These are phyloP conservation scores for Colletotrichum brevisporum DNA, from an alignment of 2,329 filamentous ascomycete genomes.

Conservation along the genomic window DNA sequence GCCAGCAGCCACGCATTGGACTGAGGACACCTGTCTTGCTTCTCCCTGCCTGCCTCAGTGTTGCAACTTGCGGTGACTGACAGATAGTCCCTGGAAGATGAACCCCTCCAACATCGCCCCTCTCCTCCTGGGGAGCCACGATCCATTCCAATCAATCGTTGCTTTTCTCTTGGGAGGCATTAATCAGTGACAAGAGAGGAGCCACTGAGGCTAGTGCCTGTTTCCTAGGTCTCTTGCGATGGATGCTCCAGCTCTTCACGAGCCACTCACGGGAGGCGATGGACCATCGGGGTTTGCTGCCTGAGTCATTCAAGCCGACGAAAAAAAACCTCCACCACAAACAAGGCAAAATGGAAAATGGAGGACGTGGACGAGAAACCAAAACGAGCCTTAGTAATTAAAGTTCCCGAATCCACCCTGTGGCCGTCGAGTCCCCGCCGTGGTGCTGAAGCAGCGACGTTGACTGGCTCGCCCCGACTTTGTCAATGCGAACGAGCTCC, in stretches of 20 bases:
- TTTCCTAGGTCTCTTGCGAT: too few relatives aligned
- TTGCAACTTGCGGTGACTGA: not conserved
- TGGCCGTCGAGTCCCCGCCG: conserved; percentile 5
- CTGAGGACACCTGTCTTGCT: conserved; percentile 17
- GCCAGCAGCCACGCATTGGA: too few relatives aligned
- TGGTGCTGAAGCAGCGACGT: conserved; percentile 2
- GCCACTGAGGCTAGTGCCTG: conserved; percentile 36
- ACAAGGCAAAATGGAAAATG: conserved; percentile 1
- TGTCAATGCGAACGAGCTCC: conserved; percentile 35
- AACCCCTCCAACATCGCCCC: too few relatives aligned
- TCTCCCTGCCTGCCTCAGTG: not conserved
- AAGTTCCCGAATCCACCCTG: conserved; percentile 41
- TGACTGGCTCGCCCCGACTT: conserved; percentile 1
- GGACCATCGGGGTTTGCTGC: conserved; percentile 27
- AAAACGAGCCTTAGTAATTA: conserved; percentile 37
- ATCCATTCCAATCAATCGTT: conserved; percentile 36
- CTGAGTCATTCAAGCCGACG: conserved; percentile 32
- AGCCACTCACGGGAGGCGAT: conserved; percentile 34
- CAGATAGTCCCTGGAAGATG: not conserved
- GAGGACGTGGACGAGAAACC: not conserved
- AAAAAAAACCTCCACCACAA: not conserved
- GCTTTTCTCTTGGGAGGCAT: conserved; percentile 11
- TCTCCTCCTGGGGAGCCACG: conserved; percentile 9
- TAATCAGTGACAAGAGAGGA: conserved; percentile 23
- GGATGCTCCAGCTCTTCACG: not conserved